Percentiles rank a stretch among this genome's conserved stretches.
Evolutionary conservation across 2,329 filamentous ascomycete species (phyloP).

Genomic region (Emericellopsis atlantica): DNA sequence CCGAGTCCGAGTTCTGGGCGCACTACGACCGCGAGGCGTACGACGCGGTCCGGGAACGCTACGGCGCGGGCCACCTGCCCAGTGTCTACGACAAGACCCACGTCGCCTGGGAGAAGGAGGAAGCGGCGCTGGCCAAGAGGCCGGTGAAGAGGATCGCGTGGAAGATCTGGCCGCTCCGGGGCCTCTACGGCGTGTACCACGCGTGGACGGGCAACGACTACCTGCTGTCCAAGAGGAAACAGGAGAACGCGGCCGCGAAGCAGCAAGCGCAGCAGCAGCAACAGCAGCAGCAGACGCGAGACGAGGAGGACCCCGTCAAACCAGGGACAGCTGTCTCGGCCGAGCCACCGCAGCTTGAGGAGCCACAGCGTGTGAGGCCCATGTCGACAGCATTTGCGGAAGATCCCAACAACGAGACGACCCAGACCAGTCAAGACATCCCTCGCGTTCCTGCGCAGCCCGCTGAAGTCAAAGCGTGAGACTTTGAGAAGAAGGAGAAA

Average conservation of each 20-base stretch:
- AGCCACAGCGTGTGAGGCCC: neutral
- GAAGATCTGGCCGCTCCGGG: conserved; percentile 27
- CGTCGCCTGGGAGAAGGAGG: conserved; percentile 26
- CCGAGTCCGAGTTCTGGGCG: conserved; percentile 55
- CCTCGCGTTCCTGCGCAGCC: neutral
- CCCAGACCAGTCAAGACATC: neutral
- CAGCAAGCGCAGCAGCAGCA: neutral
- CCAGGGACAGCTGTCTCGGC: neutral
- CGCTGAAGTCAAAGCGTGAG: no score
- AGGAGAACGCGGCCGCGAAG: neutral
- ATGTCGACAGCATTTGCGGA: neutral
- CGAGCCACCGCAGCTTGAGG: neutral
- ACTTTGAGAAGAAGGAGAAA: no score
- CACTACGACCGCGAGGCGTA: conserved; percentile 50
- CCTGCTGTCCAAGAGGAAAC: conserved; percentile 22
- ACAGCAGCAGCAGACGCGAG: neutral
- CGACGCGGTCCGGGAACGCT: conserved; percentile 42
- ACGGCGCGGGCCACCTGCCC: conserved; percentile 45
- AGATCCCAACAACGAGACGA: neutral
- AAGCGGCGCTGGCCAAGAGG: conserved; percentile 11
- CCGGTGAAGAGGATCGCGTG: conserved; percentile 16
- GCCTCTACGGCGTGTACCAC: conserved; percentile 32
- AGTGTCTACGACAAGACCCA: conserved; percentile 58
- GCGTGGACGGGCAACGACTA: conserved; percentile 32
- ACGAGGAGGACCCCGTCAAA: neutral